phyloP scores from a whole-genome alignment of 2,329 filamentous ascomycete species.

The Sclerotinia spermophila region DNA sequence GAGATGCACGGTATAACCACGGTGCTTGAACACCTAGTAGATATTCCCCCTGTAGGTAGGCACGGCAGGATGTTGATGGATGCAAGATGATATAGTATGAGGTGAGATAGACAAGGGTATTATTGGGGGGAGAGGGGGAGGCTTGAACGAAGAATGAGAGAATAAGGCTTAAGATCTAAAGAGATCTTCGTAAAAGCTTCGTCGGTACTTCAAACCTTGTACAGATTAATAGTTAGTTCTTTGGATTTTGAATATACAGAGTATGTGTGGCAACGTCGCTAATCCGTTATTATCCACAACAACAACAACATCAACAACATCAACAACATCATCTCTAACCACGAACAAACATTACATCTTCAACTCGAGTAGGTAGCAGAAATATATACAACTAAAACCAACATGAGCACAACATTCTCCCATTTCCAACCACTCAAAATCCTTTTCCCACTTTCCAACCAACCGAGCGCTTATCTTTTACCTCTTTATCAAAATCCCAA shows the following conservation, averaged over 20 bases:
- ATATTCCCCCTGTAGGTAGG: neutral
- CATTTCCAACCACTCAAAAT: neutral
- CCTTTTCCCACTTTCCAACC: neutral
- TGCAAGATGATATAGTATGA: neutral
- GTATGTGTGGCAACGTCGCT: neutral
- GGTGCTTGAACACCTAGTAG: neutral
- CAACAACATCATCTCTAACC: neutral
- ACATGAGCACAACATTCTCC: neutral
- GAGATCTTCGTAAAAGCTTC: neutral
- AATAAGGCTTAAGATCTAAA: neutral
- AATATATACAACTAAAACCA: neutral
- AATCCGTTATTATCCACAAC: neutral
- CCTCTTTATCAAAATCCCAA: neutral
- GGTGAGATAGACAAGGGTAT: neutral
- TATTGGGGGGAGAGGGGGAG: too few relatives aligned
- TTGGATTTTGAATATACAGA: neutral
- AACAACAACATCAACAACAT: neutral
- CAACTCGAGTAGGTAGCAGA: neutral
- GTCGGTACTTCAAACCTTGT: neutral
- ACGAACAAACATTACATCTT: neutral
- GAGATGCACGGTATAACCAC: neutral
- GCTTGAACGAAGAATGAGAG: neutral
- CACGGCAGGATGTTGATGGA: neutral
- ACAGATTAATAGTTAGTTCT: neutral
- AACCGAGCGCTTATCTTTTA: constrained; percentile 3